Conservation (phyloP, 306 rosid species). For the Medicago ruthenica region DNA sequence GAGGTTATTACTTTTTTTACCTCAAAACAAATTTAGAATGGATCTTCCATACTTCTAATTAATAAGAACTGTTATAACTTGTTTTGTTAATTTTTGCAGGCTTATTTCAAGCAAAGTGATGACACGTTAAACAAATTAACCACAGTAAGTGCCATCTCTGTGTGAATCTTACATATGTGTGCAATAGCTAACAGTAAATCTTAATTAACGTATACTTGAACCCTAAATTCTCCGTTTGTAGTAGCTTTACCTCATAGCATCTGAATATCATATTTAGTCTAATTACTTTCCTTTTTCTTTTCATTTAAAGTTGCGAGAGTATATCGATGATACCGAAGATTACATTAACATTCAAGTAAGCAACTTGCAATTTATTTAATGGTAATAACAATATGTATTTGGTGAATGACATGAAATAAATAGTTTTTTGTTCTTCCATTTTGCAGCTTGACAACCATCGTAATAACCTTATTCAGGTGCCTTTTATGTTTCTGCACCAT, state of each 20-base stretch:
- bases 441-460: conserved; percentile 84
- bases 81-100: conserved; percentile 58
- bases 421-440: conserved; percentile 10
- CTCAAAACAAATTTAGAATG: not conserved
- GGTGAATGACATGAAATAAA: conserved; percentile 20
- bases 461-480: conserved; percentile 77
- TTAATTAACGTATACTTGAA: not conserved
- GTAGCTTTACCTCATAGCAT: conserved; percentile 14
- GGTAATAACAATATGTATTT: not conserved
- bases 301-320: conserved; percentile 73
- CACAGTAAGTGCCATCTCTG: conserved; percentile 51
- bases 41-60: conserved; percentile 27
- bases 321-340: conserved; percentile 89
- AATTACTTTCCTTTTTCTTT: conserved; percentile 27
- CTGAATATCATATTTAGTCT: not conserved
- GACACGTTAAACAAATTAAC: conserved; percentile 81
- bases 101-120: conserved; percentile 88
- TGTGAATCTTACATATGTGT: not conserved
- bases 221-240: conserved; percentile 20
- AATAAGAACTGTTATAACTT: conserved; percentile 11
- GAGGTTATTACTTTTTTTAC: conserved; percentile 60
- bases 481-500: conserved; percentile 25
- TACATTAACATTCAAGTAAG: conserved; percentile 86
- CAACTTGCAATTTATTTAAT: not conserved
- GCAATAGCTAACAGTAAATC: too few relatives aligned